Conservation (phyloP, 208 protist genomes). For the Crithidia expoeki region DNA sequence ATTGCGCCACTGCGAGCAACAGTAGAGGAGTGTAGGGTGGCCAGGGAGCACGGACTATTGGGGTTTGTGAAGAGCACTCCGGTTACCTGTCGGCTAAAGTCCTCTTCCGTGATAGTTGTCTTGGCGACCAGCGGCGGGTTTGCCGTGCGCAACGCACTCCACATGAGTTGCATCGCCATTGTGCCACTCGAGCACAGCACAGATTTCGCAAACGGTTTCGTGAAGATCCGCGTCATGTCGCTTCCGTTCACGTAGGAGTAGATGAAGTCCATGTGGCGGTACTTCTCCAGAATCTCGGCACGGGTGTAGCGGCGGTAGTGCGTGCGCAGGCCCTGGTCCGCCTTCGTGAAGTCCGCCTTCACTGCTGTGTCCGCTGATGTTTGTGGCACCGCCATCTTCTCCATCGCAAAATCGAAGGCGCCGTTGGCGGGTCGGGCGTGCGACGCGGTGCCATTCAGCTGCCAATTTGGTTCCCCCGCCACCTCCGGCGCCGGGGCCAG, state of each 20-base stretch:
- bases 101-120: not conserved
- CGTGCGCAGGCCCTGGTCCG: slow-evolving; percentile 15
- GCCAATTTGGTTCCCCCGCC: slow-evolving; percentile 9
- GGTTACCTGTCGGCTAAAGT: not conserved
- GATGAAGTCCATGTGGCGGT: slow-evolving; percentile 29
- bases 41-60: slow-evolving; percentile 11
- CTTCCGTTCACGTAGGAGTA: slow-evolving; percentile 32
- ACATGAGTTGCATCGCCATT: slow-evolving; percentile 17
- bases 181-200: slow-evolving; percentile 8
- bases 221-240: slow-evolving; percentile 22
- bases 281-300: slow-evolving; percentile 1
- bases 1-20: not conserved
- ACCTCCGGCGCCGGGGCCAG: slow-evolving; percentile 8
- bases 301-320: slow-evolving; percentile 22
- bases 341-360: slow-evolving; percentile 1
- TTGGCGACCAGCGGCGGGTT: not conserved
- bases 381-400: slow-evolving; percentile 3
- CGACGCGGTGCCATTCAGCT: not conserved
- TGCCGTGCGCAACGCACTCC: not conserved
- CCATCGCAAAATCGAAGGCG: slow-evolving; percentile 11
- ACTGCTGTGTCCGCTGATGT: not conserved
- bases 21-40: not conserved
- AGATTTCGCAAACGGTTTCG: slow-evolving; percentile 21
- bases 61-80: slow-evolving; percentile 7
- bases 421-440: not conserved